Evolutionary conservation across 1,284 basidiomycete genomes (phyloP).

Genomic region (Cerrena zonata): DNA sequence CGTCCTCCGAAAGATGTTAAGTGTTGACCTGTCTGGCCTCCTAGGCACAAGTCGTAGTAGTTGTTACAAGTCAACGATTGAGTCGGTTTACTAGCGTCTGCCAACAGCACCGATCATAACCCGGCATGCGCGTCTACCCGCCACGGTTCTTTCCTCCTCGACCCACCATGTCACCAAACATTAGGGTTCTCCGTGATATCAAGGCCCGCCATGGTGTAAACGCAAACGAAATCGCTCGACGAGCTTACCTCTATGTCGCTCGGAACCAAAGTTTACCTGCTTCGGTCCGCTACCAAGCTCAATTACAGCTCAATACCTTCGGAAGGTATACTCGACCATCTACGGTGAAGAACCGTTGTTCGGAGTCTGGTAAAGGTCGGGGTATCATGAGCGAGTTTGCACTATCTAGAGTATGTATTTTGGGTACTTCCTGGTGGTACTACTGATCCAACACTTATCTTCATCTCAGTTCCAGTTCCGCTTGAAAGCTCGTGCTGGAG

Average conservation of each 20-base stretch:
- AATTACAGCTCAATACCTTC: constrained; percentile 87
- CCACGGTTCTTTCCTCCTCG: background rate
- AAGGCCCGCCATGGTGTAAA: constrained; percentile 67
- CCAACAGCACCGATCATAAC: background rate
- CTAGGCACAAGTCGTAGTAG: background rate
- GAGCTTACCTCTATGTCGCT: constrained; percentile 86
- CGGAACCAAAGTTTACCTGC: constrained; percentile 80
- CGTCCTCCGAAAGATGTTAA: too few species aligned
- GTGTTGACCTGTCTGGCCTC: too few species aligned
- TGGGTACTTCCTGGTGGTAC: background rate
- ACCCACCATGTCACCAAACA: constrained; percentile 30
- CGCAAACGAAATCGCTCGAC: constrained; percentile 73
- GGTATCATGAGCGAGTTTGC: constrained; percentile 88
- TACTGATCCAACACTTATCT: background rate
- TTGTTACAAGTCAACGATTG: background rate
- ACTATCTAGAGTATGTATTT: constrained; percentile 71
- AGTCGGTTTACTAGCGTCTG: background rate
- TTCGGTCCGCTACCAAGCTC: constrained; percentile 90
- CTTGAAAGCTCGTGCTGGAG: constrained; percentile 69
- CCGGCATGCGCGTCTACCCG: background rate
- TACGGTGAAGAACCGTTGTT: constrained; percentile 84
- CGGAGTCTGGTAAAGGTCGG: constrained; percentile 77
- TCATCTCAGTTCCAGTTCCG: constrained; percentile 79
- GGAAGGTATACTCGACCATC: constrained; percentile 76
- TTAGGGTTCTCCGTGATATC: constrained; percentile 70